A percentile compares a stretch with the other conserved stretches of the same genome.
Conservation (phyloP, 2,329 filamentous ascomycete genomes). For the Apiospora aurea region DNA sequence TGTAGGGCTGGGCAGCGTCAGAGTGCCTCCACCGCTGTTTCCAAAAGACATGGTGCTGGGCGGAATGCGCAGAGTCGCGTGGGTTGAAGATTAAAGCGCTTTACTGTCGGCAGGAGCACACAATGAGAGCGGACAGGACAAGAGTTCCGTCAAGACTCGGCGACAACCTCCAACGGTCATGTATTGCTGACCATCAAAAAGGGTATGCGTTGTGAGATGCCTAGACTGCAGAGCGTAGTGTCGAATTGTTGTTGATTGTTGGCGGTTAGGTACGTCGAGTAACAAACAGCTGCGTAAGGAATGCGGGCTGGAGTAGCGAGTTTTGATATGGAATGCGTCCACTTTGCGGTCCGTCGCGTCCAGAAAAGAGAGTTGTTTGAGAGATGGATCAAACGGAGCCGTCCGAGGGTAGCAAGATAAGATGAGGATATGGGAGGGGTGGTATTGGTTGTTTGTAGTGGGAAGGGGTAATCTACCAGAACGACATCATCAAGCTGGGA, state of each 20-base stretch:
- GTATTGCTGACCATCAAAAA: conserved; percentile 16
- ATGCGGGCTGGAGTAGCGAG: conserved; percentile 19
- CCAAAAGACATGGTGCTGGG: conserved; percentile 61
- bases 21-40: conserved; percentile 72
- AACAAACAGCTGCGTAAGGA: conserved; percentile 12
- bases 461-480: conserved; percentile 17
- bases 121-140: conserved; percentile 16
- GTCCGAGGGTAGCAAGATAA: conserved; percentile 17
- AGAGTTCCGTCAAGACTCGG: conserved; percentile 23
- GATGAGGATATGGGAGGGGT: conserved; percentile 19
- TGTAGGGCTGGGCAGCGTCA: conserved; percentile 87
- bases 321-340: conserved; percentile 19
- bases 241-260: conserved; percentile 19
- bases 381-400: conserved; percentile 18
- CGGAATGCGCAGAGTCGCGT: neutral
- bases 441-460: conserved; percentile 17
- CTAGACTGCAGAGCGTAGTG: conserved; percentile 10
- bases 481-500: conserved; percentile 19
- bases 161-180: conserved; percentile 21
- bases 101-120: conserved; percentile 20
- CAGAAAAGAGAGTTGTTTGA: conserved; percentile 18
- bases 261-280: conserved; percentile 14
- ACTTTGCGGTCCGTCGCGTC: conserved; percentile 19
- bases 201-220: neutral
- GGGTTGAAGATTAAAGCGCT: neutral